Percentiles rank a stretch among this genome's conserved stretches.
phyloP scores from a whole-genome alignment of 352 stramenopile species.

The Pythium phragmiticola region DNA sequence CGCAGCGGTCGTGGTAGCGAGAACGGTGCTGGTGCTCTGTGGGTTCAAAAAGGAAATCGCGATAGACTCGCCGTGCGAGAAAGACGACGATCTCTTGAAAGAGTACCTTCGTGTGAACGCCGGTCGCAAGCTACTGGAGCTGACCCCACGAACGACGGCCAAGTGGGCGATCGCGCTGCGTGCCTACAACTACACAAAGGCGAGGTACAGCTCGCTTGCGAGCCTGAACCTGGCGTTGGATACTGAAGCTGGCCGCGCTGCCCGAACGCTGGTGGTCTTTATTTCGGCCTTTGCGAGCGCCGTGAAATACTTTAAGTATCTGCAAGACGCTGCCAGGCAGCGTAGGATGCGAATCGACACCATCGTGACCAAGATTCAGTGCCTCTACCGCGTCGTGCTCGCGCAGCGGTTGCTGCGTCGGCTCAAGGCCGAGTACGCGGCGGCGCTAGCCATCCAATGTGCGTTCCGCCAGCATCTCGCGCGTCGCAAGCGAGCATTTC shows the following conservation, averaged over 20 bases:
- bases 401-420: constrained; percentile 31
- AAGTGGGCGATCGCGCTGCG: constrained; percentile 27
- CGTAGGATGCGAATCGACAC: constrained; percentile 20
- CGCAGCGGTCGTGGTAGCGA: constrained; percentile 27
- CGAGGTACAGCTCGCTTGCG: constrained; percentile 11
- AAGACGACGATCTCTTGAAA: constrained; percentile 34
- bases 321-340: constrained; percentile 37
- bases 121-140: constrained; percentile 32
- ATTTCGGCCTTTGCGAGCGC: constrained; percentile 29
- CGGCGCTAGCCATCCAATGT: constrained; percentile 59
- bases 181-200: constrained; percentile 17
- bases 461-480: constrained; percentile 67
- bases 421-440: constrained; percentile 32
- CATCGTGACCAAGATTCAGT: constrained; percentile 45
- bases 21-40: constrained; percentile 33
- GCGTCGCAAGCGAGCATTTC: constrained; percentile 42
- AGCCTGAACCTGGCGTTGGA: neutral
- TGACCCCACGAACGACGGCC: constrained; percentile 32
- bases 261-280: constrained; percentile 25
- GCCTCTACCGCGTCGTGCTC: constrained; percentile 34
- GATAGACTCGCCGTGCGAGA: constrained; percentile 15
- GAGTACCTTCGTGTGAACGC: constrained; percentile 38
- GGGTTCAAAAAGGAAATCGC: constrained; percentile 37
- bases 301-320: constrained; percentile 56
- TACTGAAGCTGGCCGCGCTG: neutral